Conservation (phyloP, 257 asterid species). For the Prunella vulgaris region DNA sequence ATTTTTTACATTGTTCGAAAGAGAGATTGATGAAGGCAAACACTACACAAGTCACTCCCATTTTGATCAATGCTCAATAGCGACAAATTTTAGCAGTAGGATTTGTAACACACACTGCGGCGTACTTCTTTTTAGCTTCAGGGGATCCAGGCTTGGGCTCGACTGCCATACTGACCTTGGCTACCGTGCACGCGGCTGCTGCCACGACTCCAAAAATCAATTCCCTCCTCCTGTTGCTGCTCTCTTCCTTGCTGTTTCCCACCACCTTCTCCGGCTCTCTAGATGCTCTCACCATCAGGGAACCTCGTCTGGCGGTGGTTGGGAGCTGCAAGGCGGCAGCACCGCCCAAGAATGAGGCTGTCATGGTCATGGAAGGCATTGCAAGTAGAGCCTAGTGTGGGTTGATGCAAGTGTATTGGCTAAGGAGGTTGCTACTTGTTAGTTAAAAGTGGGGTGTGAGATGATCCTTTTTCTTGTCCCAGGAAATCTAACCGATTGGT, state of each 20-base stretch:
- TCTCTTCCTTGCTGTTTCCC: slow-evolving; percentile 21
- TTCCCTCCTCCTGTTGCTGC: slow-evolving; percentile 46
- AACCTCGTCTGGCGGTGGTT: not conserved
- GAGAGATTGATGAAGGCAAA: not conserved
- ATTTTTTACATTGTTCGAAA: not conserved
- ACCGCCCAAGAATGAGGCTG: not conserved
- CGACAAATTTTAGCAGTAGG: slow-evolving; percentile 66
- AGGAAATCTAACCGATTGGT: slow-evolving; percentile 10
- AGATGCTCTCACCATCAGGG: not conserved
- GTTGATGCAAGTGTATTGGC: not conserved
- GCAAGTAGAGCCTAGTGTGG: not conserved
- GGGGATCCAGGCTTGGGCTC: slow-evolving; percentile 39
- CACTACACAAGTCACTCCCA: not conserved
- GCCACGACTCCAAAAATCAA: slow-evolving; percentile 47
- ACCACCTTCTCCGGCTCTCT: not conserved
- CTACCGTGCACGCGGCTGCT: slow-evolving; percentile 44
- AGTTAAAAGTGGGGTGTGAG: not conserved
- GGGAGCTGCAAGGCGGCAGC: not conserved
- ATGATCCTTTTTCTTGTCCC: slow-evolving; percentile 15
- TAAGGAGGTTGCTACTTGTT: not conserved
- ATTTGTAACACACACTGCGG: slow-evolving; percentile 63
- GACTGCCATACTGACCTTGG: slow-evolving; percentile 47
- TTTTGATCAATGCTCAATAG: not conserved
- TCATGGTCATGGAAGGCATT: not conserved
- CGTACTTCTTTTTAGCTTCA: slow-evolving; percentile 71